Percentiles rank a stretch among this genome's conserved stretches.
These are phyloP conservation scores for Orbilia blumenaviensis DNA, from an alignment of 2,329 filamentous ascomycete genomes.

Conservation along the genomic window DNA sequence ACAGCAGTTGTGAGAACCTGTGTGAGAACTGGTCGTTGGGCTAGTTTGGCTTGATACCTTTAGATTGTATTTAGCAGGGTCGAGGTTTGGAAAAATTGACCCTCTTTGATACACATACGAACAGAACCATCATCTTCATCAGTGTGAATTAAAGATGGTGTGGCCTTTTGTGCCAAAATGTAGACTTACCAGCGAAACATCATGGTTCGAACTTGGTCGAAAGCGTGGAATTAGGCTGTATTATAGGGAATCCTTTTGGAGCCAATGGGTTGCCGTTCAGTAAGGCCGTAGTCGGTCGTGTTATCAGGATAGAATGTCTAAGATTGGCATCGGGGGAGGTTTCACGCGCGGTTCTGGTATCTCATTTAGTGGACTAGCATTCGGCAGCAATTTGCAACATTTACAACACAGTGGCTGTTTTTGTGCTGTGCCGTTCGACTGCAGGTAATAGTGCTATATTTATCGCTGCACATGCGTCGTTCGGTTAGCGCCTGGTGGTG, in stretches of 20 bases:
- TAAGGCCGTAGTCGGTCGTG: neutral
- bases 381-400: neutral
- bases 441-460: neutral
- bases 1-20: slow-evolving; percentile 87
- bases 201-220: neutral
- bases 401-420: neutral
- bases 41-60: slow-evolving; percentile 85
- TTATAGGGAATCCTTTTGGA: no score
- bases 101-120: neutral
- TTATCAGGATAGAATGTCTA: neutral
- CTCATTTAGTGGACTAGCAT: neutral
- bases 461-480: neutral
- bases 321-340: neutral
- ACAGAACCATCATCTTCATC: neutral
- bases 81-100: neutral
- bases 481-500: neutral
- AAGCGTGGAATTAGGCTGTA: no score
- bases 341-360: neutral
- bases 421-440: neutral
- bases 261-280: neutral
- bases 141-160: slow-evolving; percentile 12
- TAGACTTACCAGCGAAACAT: slow-evolving; percentile 48
- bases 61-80: neutral
- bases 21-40: slow-evolving; percentile 83
- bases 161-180: neutral